A percentile compares a stretch with the other conserved stretches of the same genome.
These are phyloP conservation scores for Cicer bijugum DNA, from an alignment of 306 rosid species.

Conservation along the genomic window DNA sequence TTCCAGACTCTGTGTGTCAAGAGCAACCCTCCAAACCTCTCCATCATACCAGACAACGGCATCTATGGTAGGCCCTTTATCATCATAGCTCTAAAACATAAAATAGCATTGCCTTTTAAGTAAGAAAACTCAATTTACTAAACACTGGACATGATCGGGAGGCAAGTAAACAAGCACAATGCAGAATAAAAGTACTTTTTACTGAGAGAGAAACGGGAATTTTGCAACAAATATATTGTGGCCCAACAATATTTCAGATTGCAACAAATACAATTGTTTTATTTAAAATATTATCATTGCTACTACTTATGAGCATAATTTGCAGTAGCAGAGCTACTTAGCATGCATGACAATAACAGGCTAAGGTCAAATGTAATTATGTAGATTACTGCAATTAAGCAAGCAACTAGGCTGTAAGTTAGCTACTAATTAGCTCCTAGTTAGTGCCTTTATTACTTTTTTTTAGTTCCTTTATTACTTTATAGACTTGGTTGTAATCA, in stretches of 20 bases:
- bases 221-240: background rate
- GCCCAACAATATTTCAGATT: background rate
- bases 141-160: background rate
- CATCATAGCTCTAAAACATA: conserved; percentile 72
- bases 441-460: conserved; percentile 21
- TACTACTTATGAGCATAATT: conserved; percentile 6
- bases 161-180: conserved; percentile 35
- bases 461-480: conserved; percentile 18
- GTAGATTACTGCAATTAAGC: background rate
- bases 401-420: conserved; percentile 12
- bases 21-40: conserved; percentile 95
- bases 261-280: conserved; percentile 4
- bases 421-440: conserved; percentile 15
- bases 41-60: conserved; percentile 97
- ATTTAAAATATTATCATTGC: background rate
- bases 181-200: conserved; percentile 7
- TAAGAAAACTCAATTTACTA: conserved; percentile 28
- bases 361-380: background rate
- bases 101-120: conserved; percentile 43
- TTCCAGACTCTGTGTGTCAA: conserved; percentile 84
- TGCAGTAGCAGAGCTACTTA: conserved; percentile 22
- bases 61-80: conserved; percentile 92
- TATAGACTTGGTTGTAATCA: conserved; percentile 22
- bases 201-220: conserved; percentile 3
- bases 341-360: background rate